A percentile compares a stretch with the other conserved stretches of the same genome.
phyloP scores from a whole-genome alignment of 805 yeast genomes.

The Saitoella complicata region DNA sequence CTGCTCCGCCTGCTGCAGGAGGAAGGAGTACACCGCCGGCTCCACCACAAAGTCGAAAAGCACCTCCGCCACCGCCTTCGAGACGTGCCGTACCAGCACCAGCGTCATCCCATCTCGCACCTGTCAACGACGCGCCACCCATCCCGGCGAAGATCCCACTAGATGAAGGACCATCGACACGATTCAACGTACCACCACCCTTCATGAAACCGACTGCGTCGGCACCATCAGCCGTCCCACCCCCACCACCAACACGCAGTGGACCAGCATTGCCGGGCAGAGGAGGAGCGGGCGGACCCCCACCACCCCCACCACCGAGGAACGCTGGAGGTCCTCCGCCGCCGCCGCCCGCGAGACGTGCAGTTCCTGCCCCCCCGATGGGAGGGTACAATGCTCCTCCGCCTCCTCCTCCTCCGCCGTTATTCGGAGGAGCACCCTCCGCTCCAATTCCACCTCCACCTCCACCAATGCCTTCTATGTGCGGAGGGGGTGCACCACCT shows the following conservation, averaged over 20 bases:
- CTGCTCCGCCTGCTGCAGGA: constrained; percentile 15
- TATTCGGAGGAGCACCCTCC: constrained; percentile 2
- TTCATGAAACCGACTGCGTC: constrained; percentile 12
- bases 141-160: constrained; percentile 7
- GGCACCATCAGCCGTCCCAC: constrained; percentile 12
- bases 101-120: constrained; percentile 3
- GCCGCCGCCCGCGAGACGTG: constrained; percentile 22
- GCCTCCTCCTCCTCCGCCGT: constrained; percentile 10
- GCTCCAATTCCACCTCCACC: constrained; percentile 14
- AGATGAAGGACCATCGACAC: constrained; percentile 14
- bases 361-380: constrained; percentile 3
- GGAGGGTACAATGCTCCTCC: constrained; percentile 13
- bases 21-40: constrained; percentile 18
- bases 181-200: constrained; percentile 9
- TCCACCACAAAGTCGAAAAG: constrained; percentile 6
- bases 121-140: constrained; percentile 8
- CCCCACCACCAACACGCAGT: constrained; percentile 10
- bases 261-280: constrained; percentile 10
- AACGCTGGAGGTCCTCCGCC: constrained; percentile 23
- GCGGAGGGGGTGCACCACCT: constrained; percentile 18
- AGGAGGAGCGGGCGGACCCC: neutral
- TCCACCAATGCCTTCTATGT: constrained; percentile 15
- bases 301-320: neutral
- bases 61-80: constrained; percentile 16
- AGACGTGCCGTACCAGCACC: constrained; percentile 8